Base-by-base conservation (phyloP, 2,329 filamentous ascomycete genomes). In the Colletotrichum sp. region DNA sequence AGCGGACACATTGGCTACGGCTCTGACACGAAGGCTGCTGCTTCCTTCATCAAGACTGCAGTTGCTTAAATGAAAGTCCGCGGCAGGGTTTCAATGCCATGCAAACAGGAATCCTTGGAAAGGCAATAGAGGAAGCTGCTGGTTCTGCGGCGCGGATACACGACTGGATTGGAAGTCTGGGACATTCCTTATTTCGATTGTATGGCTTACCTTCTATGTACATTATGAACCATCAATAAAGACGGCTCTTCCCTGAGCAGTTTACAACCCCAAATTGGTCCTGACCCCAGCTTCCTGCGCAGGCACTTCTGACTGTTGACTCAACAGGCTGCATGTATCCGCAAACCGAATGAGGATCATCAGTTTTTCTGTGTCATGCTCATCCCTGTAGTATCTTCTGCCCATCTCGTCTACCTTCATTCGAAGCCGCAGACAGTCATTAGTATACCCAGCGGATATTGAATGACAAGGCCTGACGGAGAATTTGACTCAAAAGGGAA, bases 1-100 rank as follows among this genome's bases (percentile, higher is more conserved):
- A 5, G 32, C n/a, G 73, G 73, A 3, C 73, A 75, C 14, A 12
- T 73, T 16, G 73, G 73, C 21, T 75, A 75, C 52, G 58, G 34
- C n/a, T 30, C 73, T 14, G 73, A 75, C 28, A 64, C 36, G n/a
- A 68, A 65, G 26, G 34, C 43, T 3, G 73, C 73, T 24, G 73
- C 55, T 24, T 28, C 56, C 14, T 75, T 73, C 26, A 58, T 75
- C 58, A 73, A 75, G 73, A 18, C 56, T 7, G 69, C 59, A 4
- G 63, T 69, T n/a, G 73, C 58, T 38, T 75, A 69, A 26, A 21
- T 12, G 13, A 26, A 8, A 12, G n/a, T 9, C 7, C 55, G 9
- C 18, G 30, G n/a, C n/a, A 4, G n/a, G 16, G 13, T 30, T 52
- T 21, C 12, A 13, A 28, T 26, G 30, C 7, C 16, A n/a, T 34